Evolutionary conservation across 1,284 basidiomycete species (phyloP), one percentile per base, ranked within the genome.

Genomic region (Cryptococcus sp.): DNA sequence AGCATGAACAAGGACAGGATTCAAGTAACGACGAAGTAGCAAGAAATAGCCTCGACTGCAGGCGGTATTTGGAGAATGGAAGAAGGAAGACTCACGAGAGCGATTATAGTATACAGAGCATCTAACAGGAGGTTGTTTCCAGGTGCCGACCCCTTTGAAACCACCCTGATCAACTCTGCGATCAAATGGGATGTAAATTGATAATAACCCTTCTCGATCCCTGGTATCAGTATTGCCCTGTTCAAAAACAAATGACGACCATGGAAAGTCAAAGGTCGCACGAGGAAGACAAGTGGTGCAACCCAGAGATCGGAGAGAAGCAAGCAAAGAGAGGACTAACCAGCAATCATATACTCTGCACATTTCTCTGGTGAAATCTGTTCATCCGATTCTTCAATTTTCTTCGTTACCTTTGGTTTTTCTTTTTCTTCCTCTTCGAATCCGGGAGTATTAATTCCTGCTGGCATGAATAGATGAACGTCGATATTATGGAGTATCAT

Each of bases 401-500:
- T 84, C 57, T 82, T 80, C 2, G 85, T 87, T 49, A 97, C 79
- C 31, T 78, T 78, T 0, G 91, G 93, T 67, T 97, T 97, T 32
- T 80, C 81, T 69, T 82, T 83, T 67, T 89, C 85, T 69, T 97
- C 93, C 58, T 83, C 80, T 11, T 85, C 84, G 61, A 81, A 87
- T 0, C 91, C 91, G 0, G 91, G 88, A 0, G 83, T 85, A 54
- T 81, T 81, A 75, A 98, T 96, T 0, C 89, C 92, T 0, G 82
- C 83, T 0, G 92, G 91, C 76, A 91, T 87, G 76, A 85, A 92
- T 49, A 91, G 83, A 63, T 94, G 91, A 1, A 93, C 83, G 42
- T 79, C 77, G 67, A 93, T 88, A 49, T 80, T 81, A 55, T 72
- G 64, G 1, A 96, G 77, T 53, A 85, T 75, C 48, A 93, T 77